Evolutionary conservation across 2,329 filamentous ascomycete genomes (phyloP), one percentile per base, ranked within the genome.

Genomic region (Diaporthe sp.): DNA sequence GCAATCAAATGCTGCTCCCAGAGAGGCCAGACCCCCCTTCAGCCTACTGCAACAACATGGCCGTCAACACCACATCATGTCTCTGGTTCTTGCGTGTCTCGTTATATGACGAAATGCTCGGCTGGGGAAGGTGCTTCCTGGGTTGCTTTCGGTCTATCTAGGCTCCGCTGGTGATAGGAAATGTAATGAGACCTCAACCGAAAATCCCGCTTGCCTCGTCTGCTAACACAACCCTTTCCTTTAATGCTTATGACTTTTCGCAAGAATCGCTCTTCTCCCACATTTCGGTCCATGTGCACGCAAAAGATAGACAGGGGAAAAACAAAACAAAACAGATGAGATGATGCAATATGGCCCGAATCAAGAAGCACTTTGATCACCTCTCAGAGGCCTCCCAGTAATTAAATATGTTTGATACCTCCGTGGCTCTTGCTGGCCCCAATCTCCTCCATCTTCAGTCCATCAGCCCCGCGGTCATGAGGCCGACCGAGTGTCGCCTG

Each of bases 321-420:
- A 81, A 81, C 82, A 79, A 81, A 80, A 79, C 80, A 79, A 82
- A 78, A 80, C 80, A 81, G 80, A 81, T 78, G 81, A 81, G 81
- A 74, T 69, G 73, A 76, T 76, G 75, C 72, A 69, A 64, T 72
- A 69, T 64, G 69, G 33, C 67, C 69, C 58, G 50, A 71, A 60
- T 38, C 69, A 72, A 80, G 78, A 79, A 78, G 80, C 64, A 78
- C 83, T 81, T 72, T 71, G 68, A 64, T 70, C 68, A 57, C 75
- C 75, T 76, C 72, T 58, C 72, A 76, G 75, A 74, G 75, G 75
- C 67, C 64, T 60, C 54, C 57, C 55, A 57, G 71, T 76, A 57
- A 76, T 76, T 76, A 76, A 72, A 72, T 72, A 80, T 81, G 79
- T 72, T 61, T 67, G 55, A 28, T 72, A 25, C 54, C 55, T 12